phyloP scores from a whole-genome alignment of 2,329 filamentous ascomycete species.

The Talaromyces pinophilus region DNA sequence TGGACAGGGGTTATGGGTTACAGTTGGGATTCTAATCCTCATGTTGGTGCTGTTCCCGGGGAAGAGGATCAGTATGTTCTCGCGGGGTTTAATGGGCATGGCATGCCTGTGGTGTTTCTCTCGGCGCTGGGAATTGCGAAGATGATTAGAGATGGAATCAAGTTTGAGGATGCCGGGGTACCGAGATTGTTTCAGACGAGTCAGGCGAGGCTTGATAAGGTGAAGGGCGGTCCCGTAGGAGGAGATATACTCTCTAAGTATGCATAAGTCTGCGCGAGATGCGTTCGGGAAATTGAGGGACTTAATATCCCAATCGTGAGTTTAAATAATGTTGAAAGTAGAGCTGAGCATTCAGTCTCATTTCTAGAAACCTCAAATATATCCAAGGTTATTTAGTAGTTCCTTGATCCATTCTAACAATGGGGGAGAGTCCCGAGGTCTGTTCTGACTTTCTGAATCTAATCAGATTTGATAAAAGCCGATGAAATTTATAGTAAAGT shows the following conservation, averaged over 20 bases:
- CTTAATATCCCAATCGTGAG: background rate
- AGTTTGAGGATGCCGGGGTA: conserved; percentile 7
- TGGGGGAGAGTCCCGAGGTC: too few relatives aligned
- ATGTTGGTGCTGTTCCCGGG: background rate
- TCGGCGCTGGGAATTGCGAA: conserved; percentile 2
- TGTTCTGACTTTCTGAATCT: too few relatives aligned
- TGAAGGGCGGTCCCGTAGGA: background rate
- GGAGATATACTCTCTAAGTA: conserved; percentile 1
- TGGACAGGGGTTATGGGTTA: conserved; percentile 36
- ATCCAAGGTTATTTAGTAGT: too few relatives aligned
- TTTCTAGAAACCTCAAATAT: too few relatives aligned
- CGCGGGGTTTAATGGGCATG: conserved; percentile 16
- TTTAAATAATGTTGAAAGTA: background rate
- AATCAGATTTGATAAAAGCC: too few relatives aligned
- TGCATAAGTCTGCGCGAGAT: background rate
- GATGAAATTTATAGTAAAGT: background rate
- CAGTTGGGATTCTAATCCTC: conserved; percentile 8
- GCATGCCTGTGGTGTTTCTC: conserved; percentile 6
- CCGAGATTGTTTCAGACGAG: conserved; percentile 9
- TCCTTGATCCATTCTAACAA: too few relatives aligned
- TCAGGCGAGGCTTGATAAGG: conserved; percentile 11
- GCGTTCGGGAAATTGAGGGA: background rate
- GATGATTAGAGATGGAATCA: conserved; percentile 1
- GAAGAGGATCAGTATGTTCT: conserved; percentile 4
- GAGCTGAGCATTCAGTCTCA: too few relatives aligned